phyloP scores from a whole-genome alignment of 106 monocot genomes.

The Apostasia shenzhenica region DNA sequence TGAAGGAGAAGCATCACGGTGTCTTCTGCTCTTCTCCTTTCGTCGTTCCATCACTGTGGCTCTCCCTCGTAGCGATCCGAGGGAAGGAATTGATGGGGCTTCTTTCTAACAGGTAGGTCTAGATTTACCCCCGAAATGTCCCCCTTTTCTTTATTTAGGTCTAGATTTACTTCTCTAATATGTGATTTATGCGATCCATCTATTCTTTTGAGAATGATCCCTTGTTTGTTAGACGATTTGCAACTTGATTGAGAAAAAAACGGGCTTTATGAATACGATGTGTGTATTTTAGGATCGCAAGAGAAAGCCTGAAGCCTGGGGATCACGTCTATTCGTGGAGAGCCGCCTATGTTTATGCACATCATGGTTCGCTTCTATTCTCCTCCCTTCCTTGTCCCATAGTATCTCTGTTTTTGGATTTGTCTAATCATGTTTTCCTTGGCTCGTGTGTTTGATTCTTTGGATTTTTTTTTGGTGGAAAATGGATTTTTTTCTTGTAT shows the following conservation, averaged over 20 bases:
- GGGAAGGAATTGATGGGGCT: constrained; percentile 7
- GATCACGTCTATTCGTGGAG: constrained; percentile 98
- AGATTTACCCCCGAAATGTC: no score
- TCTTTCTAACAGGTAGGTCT: constrained; percentile 9
- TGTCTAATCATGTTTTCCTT: no score
- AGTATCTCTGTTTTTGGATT: no score
- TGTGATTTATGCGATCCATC: background rate
- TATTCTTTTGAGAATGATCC: background rate
- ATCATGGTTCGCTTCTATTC: constrained; percentile 46
- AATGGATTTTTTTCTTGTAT: no score
- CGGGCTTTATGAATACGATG: background rate
- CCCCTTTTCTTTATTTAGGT: no score
- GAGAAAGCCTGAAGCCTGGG: constrained; percentile 79
- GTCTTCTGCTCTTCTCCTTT: no score
- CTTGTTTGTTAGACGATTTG: background rate
- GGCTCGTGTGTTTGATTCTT: no score
- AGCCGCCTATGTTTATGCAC: constrained; percentile 77
- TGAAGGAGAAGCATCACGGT: no score
- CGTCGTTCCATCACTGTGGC: no score
- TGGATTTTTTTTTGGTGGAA: no score
- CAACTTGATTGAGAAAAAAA: background rate
- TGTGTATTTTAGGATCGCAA: constrained; percentile 25
- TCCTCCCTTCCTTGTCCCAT: no score
- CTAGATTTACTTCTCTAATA: background rate
- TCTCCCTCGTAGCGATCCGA: no score